Conservation (phyloP, 345 rosid genomes). For the Eucalyptus sp. region DNA sequence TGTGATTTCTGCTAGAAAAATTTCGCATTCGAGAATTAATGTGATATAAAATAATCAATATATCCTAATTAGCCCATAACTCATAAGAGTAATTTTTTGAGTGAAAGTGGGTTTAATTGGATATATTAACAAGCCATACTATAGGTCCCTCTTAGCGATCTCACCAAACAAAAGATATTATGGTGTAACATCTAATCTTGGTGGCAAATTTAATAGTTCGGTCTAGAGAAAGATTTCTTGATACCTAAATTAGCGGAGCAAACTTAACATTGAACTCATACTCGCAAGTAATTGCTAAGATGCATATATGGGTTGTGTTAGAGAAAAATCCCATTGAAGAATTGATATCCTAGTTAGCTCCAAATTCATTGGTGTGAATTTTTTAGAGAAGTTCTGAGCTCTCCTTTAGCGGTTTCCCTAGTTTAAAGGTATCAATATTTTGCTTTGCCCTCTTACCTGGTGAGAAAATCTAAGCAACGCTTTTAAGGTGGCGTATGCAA, state of each 20-base stretch:
- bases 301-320: neutral
- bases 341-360: neutral
- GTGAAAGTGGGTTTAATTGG: too few relatives aligned
- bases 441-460: too few relatives aligned
- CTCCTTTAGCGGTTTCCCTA: neutral
- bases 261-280: neutral
- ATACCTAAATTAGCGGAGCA: rapidly evolving
- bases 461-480: neutral
- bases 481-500: neutral
- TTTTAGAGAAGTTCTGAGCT: neutral
- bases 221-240: too few relatives aligned
- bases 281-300: rapidly evolving
- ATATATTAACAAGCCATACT: neutral
- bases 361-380: too few relatives aligned
- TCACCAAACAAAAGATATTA: too few relatives aligned
- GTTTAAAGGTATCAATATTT: neutral
- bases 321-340: neutral
- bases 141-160: neutral
- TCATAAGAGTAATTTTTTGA: neutral
- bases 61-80: too few relatives aligned
- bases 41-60: rapidly evolving
- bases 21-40: rapidly evolving
- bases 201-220: neutral
- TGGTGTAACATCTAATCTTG: neutral
- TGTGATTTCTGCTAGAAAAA: too few relatives aligned